Evolutionary conservation across 306 rosid genomes (phyloP), one percentile per base, ranked within the genome.

Genomic region (Dalbergia oliveri): DNA sequence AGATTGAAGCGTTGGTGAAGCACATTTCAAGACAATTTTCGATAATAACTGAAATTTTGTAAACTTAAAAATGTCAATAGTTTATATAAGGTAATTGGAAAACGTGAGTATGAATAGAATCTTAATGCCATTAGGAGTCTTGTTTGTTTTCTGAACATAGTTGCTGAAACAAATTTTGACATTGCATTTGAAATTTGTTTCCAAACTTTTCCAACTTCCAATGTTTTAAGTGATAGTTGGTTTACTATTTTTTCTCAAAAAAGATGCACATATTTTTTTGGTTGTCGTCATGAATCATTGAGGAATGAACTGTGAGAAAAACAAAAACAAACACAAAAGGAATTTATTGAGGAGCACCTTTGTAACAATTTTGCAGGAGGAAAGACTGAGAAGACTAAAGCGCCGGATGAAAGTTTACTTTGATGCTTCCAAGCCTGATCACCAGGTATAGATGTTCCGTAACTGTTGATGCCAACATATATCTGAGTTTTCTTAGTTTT

Each of bases 371-470:
- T 76, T 85, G 83, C 87, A 92, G 95, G 94, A 93, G 85, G 94
- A 90, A 81, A 88, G 88, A 79, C 66, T 90, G 60, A 79, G 85
- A 64, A 84, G 97, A 78, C 76, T 92, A 69, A 84, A 86, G 84
- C 83, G 80, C 69, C 79, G 98, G 69, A 92, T 87, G 94, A 89
- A 92, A 80, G 85, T 92, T 66, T 84, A 81, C 84, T 94, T 86
- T 80, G 98, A 94, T 79, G 90, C 89, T 62, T 85, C 97, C 6
- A 87, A 79, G 87, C 81, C 81, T 26, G 96, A 94, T 73, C 97
- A 92, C 86, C 97, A 90, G 93, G 98, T 94, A 26, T 62, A 26
- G 26, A 23, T 37, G 21, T 49, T 57, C 49, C 44, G 45, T 47
- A 45, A 54, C 61, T 43, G 14, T 74, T 62, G 19, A 8, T 9